Evolutionary conservation across 2,329 filamentous ascomycete species (phyloP), one percentile per base, ranked within the genome.

Genomic region (Paecilomyces niveus): DNA sequence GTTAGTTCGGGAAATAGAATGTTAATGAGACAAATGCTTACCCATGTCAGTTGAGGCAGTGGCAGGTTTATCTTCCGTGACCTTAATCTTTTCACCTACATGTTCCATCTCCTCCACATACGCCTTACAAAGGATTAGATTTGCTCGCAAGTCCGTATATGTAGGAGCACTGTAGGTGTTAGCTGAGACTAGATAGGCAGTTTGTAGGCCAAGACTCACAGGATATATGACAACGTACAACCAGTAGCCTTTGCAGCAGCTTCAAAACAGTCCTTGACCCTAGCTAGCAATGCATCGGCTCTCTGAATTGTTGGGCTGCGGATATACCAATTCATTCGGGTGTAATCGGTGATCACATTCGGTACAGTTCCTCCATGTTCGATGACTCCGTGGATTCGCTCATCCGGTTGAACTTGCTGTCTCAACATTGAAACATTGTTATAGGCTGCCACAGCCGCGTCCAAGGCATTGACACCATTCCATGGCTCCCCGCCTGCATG

Each of bases 391-490:
- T 81, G 76, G 26, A 80, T 71, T 26, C 77, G 74, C 58, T 78
- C 72, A 26, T 75, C 75, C 0, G 80, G 76, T 61, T 76, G 74
- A 4, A 78, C 75, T 64, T 83, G 81, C 66, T 83, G 81, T 1
- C 81, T 74, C 6, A 84, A 72, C 1, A 79, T 72, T 0, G 77
- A 78, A 6, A 84, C 64, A 39, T 60, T 61, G 53, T 60, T 59
- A 57, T 70, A 70, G 1, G 63, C 76, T 1, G 74, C 73, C 5
- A 83, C 70, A 11, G 82, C 67, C 0, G 80, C 81, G 60, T 84
- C 81, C 0, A 83, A 74, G 0, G 81, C 81, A 63, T 84, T 84
- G 62, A 78, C 76, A 0, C 81, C 82, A 8, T 80, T 69, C 81
- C 80, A 83, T 0, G 81, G 81, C 10, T 68, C 75, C 5, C 76